Evolutionary conservation across 768 basidiomycete genomes (phyloP).

Genomic region (Mycena rebaudengoi): DNA sequence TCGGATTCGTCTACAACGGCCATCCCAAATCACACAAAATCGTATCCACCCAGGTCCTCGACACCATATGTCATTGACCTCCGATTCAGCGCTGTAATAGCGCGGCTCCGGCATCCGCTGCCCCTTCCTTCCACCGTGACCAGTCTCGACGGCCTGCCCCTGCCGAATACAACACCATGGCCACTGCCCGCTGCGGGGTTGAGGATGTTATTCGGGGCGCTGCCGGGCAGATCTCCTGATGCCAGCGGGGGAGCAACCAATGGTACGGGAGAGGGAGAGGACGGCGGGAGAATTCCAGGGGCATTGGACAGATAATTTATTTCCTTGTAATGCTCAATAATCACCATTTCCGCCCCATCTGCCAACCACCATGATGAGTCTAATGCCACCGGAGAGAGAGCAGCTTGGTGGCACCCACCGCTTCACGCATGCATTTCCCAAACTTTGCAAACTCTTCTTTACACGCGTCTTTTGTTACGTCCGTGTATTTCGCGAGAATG

Average conservation of each 20-base stretch:
- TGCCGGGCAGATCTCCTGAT: constrained; percentile 49
- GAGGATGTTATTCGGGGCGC: constrained; percentile 60
- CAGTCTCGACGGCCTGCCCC: constrained; percentile 51
- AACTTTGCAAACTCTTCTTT: constrained; percentile 86
- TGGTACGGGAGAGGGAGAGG: constrained; percentile 2
- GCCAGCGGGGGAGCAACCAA: constrained; percentile 31
- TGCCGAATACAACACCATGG: constrained; percentile 68
- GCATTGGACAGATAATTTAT: constrained; percentile 19
- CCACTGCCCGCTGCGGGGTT: constrained; percentile 54
- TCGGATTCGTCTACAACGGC: constrained; percentile 35
- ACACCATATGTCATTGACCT: constrained; percentile 70
- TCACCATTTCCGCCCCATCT: neutral
- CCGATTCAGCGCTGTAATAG: constrained; percentile 59
- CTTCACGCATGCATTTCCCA: constrained; percentile 79
- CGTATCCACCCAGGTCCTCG: constrained; percentile 35
- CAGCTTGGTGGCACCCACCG: too few relatives aligned
- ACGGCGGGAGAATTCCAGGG: constrained; percentile 20
- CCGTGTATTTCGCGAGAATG: constrained; percentile 82
- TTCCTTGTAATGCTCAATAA: constrained; percentile 1
- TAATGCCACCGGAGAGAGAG: neutral
- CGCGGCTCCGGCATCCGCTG: constrained; percentile 65
- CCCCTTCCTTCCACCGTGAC: constrained; percentile 38
- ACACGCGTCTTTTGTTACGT: constrained; percentile 87
- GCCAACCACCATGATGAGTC: neutral
- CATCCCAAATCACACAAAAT: constrained; percentile 30